A percentile compares a stretch with the other conserved stretches of the same genome.
These are phyloP conservation scores for Kazachstania psychrophila DNA, from an alignment of 805 yeast genomes.

Conservation along the genomic window DNA sequence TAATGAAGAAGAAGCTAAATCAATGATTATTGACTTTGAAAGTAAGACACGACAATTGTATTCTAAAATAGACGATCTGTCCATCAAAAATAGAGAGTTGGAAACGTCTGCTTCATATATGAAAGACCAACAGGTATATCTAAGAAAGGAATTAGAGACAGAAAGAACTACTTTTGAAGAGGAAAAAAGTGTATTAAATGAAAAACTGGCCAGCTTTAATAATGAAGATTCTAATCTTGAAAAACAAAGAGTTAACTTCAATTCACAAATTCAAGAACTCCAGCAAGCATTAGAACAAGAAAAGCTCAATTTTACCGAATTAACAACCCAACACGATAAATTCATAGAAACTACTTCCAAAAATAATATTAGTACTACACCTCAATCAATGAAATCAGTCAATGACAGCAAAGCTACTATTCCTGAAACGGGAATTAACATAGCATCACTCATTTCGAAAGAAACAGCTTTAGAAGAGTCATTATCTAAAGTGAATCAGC, in stretches of 20 bases:
- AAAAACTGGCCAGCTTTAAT: background rate
- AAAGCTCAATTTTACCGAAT: background rate
- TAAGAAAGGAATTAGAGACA: background rate
- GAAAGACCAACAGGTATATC: background rate
- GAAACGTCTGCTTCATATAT: conserved; percentile 1
- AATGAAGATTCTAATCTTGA: background rate
- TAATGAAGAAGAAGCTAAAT: background rate
- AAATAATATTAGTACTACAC: too few species aligned
- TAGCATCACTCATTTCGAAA: too few species aligned
- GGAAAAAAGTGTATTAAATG: background rate
- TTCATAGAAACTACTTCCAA: too few species aligned
- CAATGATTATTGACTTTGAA: conserved; percentile 6
- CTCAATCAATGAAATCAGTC: too few species aligned
- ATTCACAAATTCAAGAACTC: background rate
- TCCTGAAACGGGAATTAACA: too few species aligned
- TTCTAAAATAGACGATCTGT: conserved; percentile 34
- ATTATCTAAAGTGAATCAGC: conserved; percentile 11
- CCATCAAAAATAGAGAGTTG: conserved; percentile 17
- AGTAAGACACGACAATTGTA: conserved; percentile 19
- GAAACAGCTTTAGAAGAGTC: background rate
- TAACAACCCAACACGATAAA: background rate
- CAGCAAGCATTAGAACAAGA: background rate
- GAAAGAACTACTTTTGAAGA: background rate
- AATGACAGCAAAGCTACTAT: too few species aligned
- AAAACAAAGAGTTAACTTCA: background rate